Percentiles rank a stretch among this genome's conserved stretches.
These are phyloP conservation scores for Eucalyptus caleyi DNA, from an alignment of 345 rosid species.

Conservation along the genomic window DNA sequence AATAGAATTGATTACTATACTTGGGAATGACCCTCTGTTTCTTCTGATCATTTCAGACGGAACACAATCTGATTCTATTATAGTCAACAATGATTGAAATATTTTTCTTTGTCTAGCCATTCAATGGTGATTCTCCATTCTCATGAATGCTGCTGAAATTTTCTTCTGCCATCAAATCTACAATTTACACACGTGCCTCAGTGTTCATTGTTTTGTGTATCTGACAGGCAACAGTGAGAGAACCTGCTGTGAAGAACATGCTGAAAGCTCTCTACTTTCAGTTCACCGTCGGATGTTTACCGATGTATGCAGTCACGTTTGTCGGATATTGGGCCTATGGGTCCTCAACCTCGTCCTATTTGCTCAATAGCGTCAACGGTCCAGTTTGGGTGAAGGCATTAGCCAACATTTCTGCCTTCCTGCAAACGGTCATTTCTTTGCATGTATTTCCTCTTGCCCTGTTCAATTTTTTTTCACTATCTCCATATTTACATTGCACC, in stretches of 20 bases:
- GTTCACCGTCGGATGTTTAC: constrained; percentile 61
- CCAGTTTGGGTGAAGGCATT: constrained; percentile 74
- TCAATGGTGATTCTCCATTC: not conserved
- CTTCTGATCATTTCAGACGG: not conserved
- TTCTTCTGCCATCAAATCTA: not conserved
- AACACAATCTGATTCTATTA: not conserved
- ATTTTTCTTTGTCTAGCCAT: not conserved
- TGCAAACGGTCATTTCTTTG: constrained; percentile 77
- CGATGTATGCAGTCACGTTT: constrained; percentile 59
- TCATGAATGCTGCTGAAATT: not conserved
- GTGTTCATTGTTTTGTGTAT: not conserved
- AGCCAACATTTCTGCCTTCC: constrained; percentile 69
- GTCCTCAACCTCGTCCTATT: constrained; percentile 48
- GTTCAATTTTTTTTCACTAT: not conserved
- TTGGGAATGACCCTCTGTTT: not conserved
- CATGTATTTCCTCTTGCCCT: constrained; percentile 37
- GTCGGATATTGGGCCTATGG: constrained; percentile 98
- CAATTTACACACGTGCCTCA: not conserved
- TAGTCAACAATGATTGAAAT: not conserved
- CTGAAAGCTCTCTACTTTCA: constrained; percentile 79
- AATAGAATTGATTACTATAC: not conserved
- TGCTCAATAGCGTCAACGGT: constrained; percentile 63
- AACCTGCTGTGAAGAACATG: constrained; percentile 76
- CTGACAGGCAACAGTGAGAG: constrained; percentile 49
- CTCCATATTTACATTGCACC: not conserved